These are phyloP conservation scores for Colletotrichum tanaceti DNA, from an alignment of 2,329 filamentous ascomycete genomes.

Conservation along the genomic window DNA sequence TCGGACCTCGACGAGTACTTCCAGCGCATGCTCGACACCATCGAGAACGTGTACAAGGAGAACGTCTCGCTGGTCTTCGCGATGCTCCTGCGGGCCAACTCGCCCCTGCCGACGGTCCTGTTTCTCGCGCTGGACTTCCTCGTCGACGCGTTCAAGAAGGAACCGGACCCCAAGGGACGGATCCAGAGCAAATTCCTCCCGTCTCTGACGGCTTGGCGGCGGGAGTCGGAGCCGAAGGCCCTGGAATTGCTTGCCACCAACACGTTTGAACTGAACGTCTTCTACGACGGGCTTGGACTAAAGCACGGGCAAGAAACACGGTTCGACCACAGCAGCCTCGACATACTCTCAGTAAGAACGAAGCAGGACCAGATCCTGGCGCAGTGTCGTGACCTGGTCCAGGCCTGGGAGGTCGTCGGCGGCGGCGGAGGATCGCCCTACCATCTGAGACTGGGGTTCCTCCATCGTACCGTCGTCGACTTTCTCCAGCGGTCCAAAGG, in stretches of 20 bases:
- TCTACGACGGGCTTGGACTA: too few relatives aligned
- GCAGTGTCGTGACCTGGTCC: slow-evolving; percentile 16
- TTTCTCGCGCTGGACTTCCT: not conserved
- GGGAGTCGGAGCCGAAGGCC: too few relatives aligned
- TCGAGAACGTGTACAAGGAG: slow-evolving; percentile 17
- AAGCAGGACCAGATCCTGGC: not conserved
- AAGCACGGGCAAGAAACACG: too few relatives aligned
- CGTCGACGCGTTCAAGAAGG: not conserved
- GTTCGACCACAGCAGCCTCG: too few relatives aligned
- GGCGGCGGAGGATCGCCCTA: not conserved
- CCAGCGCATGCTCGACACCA: slow-evolving; percentile 33
- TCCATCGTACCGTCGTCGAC: slow-evolving; percentile 18
- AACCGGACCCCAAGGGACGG: not conserved
- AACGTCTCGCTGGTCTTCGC: not conserved
- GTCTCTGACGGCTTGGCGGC: too few relatives aligned
- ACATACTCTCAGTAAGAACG: not conserved
- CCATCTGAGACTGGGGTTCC: slow-evolving; percentile 5
- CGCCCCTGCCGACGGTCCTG: not conserved
- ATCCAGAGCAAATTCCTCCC: too few relatives aligned
- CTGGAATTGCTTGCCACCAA: too few relatives aligned
- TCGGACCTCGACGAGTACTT: slow-evolving; percentile 40
- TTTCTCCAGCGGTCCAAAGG: not conserved
- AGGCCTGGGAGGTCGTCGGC: slow-evolving; percentile 9
- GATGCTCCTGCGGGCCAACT: slow-evolving; percentile 15
- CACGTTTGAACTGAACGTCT: too few relatives aligned